Conservation (phyloP, 169 alveolate genomes). For the Plasmodium gonderi region DNA sequence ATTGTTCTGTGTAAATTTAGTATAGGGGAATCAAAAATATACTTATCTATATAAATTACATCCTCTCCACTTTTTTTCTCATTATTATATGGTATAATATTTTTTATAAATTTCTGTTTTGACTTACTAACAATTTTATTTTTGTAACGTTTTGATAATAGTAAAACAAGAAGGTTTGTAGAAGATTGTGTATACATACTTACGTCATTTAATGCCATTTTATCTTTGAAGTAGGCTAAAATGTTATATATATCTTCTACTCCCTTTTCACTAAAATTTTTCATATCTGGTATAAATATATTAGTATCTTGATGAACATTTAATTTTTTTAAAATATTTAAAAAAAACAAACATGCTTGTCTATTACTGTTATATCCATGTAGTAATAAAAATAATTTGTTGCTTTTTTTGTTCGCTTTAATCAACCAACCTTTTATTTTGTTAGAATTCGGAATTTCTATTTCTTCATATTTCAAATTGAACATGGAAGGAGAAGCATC, state of each 20-base stretch:
- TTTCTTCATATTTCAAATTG: conserved; percentile 58
- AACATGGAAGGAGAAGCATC: conserved; percentile 48
- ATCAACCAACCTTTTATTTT: conserved; percentile 63
- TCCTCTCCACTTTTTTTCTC: conserved; percentile 16
- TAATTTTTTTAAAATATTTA: conserved; percentile 65
- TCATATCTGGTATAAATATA: conserved; percentile 69
- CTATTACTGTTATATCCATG: conserved; percentile 71
- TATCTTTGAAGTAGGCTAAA: conserved; percentile 34
- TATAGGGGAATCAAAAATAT: conserved; percentile 72
- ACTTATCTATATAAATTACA: conserved; percentile 53
- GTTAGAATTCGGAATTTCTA: conserved; percentile 36
- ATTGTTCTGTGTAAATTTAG: conserved; percentile 64
- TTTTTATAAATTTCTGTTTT: conserved; percentile 53
- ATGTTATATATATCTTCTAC: conserved; percentile 68
- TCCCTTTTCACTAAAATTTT: conserved; percentile 50
- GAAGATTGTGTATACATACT: conserved; percentile 65
- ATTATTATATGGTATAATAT: conserved; percentile 44
- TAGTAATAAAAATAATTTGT: conserved; percentile 58
- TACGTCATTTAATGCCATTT: conserved; percentile 65
- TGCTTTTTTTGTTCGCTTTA: conserved; percentile 43
- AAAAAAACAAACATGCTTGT: conserved; percentile 66
- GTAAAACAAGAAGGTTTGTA: conserved; percentile 54
- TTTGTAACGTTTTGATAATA: conserved; percentile 62
- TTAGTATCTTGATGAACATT: conserved; percentile 65
- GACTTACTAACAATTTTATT: conserved; percentile 61